Evolutionary conservation across 2,329 filamentous ascomycete species (phyloP), one percentile per base, ranked within the genome.

Genomic region (Niveomyces coronatus): DNA sequence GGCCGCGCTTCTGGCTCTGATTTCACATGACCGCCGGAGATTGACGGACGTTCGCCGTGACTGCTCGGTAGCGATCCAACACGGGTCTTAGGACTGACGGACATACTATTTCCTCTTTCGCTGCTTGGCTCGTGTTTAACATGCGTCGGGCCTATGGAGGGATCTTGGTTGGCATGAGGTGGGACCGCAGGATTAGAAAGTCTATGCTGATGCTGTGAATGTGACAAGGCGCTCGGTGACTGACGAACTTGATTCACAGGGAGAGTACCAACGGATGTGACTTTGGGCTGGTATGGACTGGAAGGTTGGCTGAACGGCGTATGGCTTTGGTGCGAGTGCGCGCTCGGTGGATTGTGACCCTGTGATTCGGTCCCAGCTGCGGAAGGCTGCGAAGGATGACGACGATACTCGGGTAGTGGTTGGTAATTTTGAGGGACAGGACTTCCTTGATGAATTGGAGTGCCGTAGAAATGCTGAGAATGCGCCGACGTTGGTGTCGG

Each of bases 51-150:
- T 10, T 47, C 49, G 35, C 64, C 61, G 31, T 60, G 50, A 49
- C 57, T 67, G 53, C 58, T 68, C 41, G 63, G 63, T 26, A 74
- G 52, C 47, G 69, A 74, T 27, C 68, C 62, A 13, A 79, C 63
- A 45, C 73, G 68, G 24, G 83, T 86, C 61, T 85, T 87, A 20
- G 85, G 85, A 54, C 83, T 89, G 35, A 89, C 76, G 52, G 82
- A 88, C 37, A 82, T 57, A 54, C 79, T 85, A 35, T 72, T 67
- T 44, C 84, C 82, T 50, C 81, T 73, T 39, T 85, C 80, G 45
- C 69, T 69, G 34, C 69, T 67, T 30, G 71, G 70, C 41, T 69
- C 64, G 30, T 69, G 67, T 53, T 72, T 58, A 56, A 63, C 63
- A 45, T 65, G 64, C 44, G 68, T 64, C 27, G 55, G 50, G 15